Percentiles rank a stretch among this genome's conserved stretches.
Conservation (phyloP, 495 filamentous ascomycete species). For the Filosporella fistucella region DNA sequence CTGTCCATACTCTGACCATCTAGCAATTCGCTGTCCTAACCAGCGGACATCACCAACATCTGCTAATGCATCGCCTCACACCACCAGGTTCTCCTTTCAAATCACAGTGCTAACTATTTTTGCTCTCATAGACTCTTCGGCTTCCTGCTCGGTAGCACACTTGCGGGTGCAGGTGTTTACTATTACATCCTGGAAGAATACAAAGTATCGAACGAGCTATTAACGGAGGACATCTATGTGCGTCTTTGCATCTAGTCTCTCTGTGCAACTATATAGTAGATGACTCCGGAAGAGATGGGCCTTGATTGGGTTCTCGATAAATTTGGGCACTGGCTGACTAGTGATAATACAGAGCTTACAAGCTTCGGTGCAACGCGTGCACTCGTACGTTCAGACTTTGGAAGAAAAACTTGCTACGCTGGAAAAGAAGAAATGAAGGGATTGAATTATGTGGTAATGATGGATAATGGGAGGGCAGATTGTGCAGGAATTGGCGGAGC, state of each 20-base stretch:
- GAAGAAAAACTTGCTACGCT: constrained; percentile 76
- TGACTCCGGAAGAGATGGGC: constrained; percentile 6
- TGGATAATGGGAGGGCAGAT: not conserved
- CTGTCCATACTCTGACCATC: too few relatives aligned
- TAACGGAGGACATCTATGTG: constrained; percentile 96
- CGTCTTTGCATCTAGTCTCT: constrained; percentile 32
- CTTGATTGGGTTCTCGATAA: constrained; percentile 4
- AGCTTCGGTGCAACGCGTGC: constrained; percentile 78
- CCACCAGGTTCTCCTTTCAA: not conserved
- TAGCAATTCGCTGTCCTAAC: too few relatives aligned
- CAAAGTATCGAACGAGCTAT: constrained; percentile 84
- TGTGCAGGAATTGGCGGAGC: too few relatives aligned
- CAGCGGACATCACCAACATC: too few relatives aligned
- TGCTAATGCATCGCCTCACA: not conserved
- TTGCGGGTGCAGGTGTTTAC: constrained; percentile 78
- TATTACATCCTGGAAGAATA: constrained; percentile 92
- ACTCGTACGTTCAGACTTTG: constrained; percentile 72
- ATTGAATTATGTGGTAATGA: constrained; percentile 1
- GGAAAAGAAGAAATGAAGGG: constrained; percentile 45
- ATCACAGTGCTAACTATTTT: not conserved
- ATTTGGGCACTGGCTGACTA: not conserved
- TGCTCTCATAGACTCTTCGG: constrained; percentile 67
- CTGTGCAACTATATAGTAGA: constrained; percentile 10
- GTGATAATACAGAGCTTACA: constrained; percentile 67
- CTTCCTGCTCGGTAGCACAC: constrained; percentile 81